Base-by-base conservation (phyloP, 208 protist genomes). In the Trypanosoma vivax region DNA sequence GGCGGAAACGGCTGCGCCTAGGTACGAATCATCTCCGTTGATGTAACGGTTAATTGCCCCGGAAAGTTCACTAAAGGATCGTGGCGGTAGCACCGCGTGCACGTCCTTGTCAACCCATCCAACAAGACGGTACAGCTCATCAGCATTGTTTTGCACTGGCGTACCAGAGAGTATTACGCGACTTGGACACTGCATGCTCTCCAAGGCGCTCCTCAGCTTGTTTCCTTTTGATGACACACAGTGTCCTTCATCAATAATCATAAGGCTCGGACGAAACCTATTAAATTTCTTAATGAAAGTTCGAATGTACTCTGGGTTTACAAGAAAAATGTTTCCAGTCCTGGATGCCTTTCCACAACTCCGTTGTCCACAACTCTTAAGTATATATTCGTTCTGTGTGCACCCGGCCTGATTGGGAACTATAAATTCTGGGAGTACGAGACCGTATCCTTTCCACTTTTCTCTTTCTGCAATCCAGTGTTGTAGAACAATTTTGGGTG, bases 201-300 rank as follows among this genome's bases (percentile, higher is more conserved):
- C 58, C 14, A 95, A 65, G n/a, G 27, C 52, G 11, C 82, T 71
- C 4, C 63, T 77, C 21, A 93, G 50, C 43, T 82, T 82, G 25
- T 55, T 87, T 3, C 70, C 73, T 49, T 76, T 84, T n/a, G 81
- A 50, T 0, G 73, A 79, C 6, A 95, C 56, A 19, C 74, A 57
- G 56, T 95, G 84, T 19, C 88, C 84, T 53, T 95, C 88, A 41
- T 95, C 88, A 3, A 91, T 66, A 41, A 95, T 79, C 14, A 92
- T 74, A 27, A 95, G 66, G n/a, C 52, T 53, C 9, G 85, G 85
- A 25, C 56, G 39, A 39, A 95, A 91, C 11, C 39, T 21, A 4
- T 50, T 54, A 28, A 83, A 70, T 31, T 76, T 79, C 7, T 45
- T 48, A 35, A 79, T 37, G 46, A 90, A 82, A n/a, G 42, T 68